A percentile compares a stretch with the other conserved stretches of the same genome.
These are phyloP conservation scores for Aspergillus japonicus DNA, from an alignment of 2,329 filamentous ascomycete genomes.

Conservation along the genomic window DNA sequence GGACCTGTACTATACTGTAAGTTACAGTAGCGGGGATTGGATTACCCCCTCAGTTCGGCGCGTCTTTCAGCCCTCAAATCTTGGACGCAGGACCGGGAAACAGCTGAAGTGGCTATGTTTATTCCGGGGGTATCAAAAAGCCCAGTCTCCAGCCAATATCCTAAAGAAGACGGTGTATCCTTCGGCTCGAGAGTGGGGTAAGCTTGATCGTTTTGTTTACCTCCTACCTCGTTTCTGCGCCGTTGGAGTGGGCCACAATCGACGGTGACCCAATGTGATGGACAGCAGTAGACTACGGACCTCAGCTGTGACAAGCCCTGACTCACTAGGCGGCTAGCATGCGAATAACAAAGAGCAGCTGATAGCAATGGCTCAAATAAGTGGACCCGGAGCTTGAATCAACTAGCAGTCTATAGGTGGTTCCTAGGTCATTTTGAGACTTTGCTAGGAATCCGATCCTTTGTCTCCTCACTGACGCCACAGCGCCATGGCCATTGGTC, in stretches of 20 bases:
- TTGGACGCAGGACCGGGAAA: background rate
- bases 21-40: background rate
- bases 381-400: no score
- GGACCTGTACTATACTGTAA: background rate
- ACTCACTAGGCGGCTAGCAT: background rate
- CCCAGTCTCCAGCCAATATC: background rate
- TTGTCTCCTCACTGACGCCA: background rate
- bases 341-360: background rate
- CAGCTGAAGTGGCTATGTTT: background rate
- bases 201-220: background rate
- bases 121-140: background rate
- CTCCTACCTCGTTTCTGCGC: background rate
- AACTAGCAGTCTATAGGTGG: background rate
- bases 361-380: background rate
- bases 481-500: background rate
- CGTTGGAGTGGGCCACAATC: background rate
- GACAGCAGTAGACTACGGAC: background rate
- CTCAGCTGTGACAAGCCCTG: background rate
- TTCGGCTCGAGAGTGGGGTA: background rate
- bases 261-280: background rate
- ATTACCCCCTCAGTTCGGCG: background rate
- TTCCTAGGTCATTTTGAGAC: background rate
- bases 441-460: background rate
- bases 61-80: background rate
- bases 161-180: background rate